phyloP scores from a whole-genome alignment of 805 yeast genomes.

The Grigorovia jiainica region DNA sequence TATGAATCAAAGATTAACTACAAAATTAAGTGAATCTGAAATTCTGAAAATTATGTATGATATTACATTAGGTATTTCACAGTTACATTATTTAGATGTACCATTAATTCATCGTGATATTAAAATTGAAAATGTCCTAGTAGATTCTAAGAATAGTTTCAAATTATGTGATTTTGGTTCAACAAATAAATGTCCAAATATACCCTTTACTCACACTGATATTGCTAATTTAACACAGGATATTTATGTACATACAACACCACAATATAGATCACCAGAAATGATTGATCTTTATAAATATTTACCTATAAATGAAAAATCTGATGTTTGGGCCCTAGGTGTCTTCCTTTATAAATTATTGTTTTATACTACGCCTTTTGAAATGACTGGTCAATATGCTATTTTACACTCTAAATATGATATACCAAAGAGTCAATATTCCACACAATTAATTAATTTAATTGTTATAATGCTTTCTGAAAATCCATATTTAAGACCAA shows the following conservation, averaged over 20 bases:
- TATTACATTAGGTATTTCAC: conserved; percentile 65
- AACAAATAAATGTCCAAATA: conserved; percentile 42
- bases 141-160: conserved; percentile 58
- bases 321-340: conserved; percentile 97
- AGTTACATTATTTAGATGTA: conserved; percentile 65
- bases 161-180: conserved; percentile 94
- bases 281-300: conserved; percentile 86
- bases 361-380: conserved; percentile 92
- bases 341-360: conserved; percentile 82
- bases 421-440: conserved; percentile 67
- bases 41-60: conserved; percentile 78
- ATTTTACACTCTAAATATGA: conserved; percentile 75
- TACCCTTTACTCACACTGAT: conserved; percentile 65
- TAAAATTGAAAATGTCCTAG: conserved; percentile 87
- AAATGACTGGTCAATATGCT: conserved; percentile 71
- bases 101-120: conserved; percentile 85
- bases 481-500: conserved; percentile 76
- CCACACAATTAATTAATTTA: conserved; percentile 63
- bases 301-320: conserved; percentile 78
- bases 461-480: conserved; percentile 75
- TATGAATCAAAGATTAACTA: conserved; percentile 78
- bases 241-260: conserved; percentile 83
- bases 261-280: conserved; percentile 92
- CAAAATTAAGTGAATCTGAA: conserved; percentile 68
- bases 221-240: conserved; percentile 74